phyloP scores from a whole-genome alignment of 2,329 filamentous ascomycete genomes.

The Beauveria sp. region DNA sequence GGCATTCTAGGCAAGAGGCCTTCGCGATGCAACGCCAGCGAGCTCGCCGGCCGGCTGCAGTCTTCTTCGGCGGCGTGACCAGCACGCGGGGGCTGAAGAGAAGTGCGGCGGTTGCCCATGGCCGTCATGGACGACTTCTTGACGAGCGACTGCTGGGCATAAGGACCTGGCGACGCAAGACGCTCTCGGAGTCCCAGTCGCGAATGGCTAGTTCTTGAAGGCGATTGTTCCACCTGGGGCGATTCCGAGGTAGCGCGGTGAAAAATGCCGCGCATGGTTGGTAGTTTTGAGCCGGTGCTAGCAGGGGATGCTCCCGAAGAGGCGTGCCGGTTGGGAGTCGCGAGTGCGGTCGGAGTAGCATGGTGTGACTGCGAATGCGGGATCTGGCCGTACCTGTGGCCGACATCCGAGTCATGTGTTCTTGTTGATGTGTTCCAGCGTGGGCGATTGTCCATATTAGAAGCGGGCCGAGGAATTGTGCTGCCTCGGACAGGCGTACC shows the following conservation, averaged over 20 bases:
- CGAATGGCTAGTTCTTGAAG: conserved; percentile 34
- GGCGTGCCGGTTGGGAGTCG: conserved; percentile 33
- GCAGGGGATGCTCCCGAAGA: conserved; percentile 35
- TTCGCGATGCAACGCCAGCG: conserved; percentile 40
- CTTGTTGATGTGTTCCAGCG: conserved; percentile 67
- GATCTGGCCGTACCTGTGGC: conserved; percentile 43
- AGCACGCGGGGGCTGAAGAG: conserved; percentile 40
- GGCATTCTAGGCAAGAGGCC: conserved; percentile 44
- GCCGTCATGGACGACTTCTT: conserved; percentile 22
- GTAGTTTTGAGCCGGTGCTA: conserved; percentile 36
- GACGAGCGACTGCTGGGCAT: conserved; percentile 36
- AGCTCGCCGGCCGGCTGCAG: conserved; percentile 46
- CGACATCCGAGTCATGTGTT: conserved; percentile 49
- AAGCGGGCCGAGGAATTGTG: conserved; percentile 35
- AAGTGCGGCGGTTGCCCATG: conserved; percentile 41
- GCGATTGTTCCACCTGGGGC: conserved; percentile 37
- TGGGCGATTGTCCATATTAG: conserved; percentile 50
- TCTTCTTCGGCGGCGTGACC: conserved; percentile 22
- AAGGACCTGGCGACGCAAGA: conserved; percentile 40
- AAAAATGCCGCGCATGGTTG: conserved; percentile 40
- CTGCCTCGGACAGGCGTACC: conserved; percentile 35
- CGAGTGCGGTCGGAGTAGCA: conserved; percentile 50
- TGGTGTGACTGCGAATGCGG: conserved; percentile 54
- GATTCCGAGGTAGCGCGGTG: conserved; percentile 40
- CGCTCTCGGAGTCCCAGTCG: conserved; percentile 49